Evolutionary conservation across 805 yeast species (phyloP).

Genomic region (Saccharomycopsis selenospora): DNA sequence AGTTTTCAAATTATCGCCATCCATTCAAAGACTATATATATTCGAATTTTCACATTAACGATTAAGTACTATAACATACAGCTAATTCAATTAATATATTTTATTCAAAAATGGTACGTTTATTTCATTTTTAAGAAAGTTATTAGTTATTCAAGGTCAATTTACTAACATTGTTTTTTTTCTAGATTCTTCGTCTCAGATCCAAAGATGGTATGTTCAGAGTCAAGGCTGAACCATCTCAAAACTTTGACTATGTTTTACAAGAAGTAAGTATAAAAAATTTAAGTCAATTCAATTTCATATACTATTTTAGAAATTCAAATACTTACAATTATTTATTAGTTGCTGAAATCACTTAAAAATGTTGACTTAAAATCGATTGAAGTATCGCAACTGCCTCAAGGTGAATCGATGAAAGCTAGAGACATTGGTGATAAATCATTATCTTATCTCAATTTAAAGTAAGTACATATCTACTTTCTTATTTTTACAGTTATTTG

Average conservation of each 20-base stretch:
- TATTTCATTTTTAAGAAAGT: too few relatives aligned
- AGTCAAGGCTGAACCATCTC: conserved; percentile 41
- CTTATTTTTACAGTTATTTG: conserved; percentile 23
- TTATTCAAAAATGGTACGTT: too few relatives aligned
- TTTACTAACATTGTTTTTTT: neutral
- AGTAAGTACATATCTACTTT: conserved; percentile 21
- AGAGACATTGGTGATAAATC: conserved; percentile 31
- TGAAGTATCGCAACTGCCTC: conserved; percentile 40
- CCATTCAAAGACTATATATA: too few relatives aligned
- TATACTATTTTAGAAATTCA: too few relatives aligned
- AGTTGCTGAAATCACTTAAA: conserved; percentile 30
- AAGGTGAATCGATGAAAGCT: conserved; percentile 36
- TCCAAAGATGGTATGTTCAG: conserved; percentile 80
- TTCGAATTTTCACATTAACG: too few relatives aligned
- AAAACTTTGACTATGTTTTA: conserved; percentile 39
- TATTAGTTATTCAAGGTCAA: too few relatives aligned
- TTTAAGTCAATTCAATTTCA: too few relatives aligned
- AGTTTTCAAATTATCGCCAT: too few relatives aligned
- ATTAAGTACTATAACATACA: too few relatives aligned
- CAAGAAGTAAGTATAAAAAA: conserved; percentile 29
- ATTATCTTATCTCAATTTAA: conserved; percentile 30
- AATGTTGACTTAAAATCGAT: conserved; percentile 28
- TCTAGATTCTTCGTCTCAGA: conserved; percentile 70
- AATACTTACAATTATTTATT: conserved; percentile 13
- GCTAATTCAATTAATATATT: too few relatives aligned